These are phyloP conservation scores for Truncatella angustata DNA, from an alignment of 2,329 filamentous ascomycete species.

Conservation along the genomic window DNA sequence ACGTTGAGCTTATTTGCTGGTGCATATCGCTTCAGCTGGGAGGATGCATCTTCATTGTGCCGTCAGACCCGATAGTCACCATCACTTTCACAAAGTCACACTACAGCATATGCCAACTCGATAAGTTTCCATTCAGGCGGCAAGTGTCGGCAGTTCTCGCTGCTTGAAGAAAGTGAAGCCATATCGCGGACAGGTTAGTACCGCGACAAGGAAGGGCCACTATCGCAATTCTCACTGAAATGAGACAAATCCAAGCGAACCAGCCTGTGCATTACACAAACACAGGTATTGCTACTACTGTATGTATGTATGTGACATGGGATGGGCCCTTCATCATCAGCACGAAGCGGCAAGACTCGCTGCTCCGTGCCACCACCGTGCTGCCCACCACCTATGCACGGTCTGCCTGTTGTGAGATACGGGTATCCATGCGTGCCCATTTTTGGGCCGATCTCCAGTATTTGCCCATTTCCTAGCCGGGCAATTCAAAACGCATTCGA, in stretches of 20 bases:
- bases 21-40: not conserved
- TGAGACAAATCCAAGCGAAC: too few species aligned
- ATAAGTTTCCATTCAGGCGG: too few species aligned
- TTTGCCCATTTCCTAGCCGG: not conserved
- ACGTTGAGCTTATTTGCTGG: constrained; percentile 3
- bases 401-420: not conserved
- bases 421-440: not conserved
- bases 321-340: not conserved
- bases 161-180: too few species aligned
- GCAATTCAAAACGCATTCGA: constrained; percentile 10
- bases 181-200: too few species aligned
- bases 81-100: too few species aligned
- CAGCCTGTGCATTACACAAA: too few species aligned
- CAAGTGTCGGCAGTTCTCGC: too few species aligned
- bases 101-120: too few species aligned
- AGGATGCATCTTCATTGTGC: not conserved
- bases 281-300: too few species aligned
- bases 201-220: too few species aligned
- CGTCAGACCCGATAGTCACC: not conserved
- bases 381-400: constrained; percentile 7
- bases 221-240: too few species aligned
- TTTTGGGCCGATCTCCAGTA: not conserved
- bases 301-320: too few species aligned
- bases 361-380: not conserved
- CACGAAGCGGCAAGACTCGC: not conserved